phyloP scores from a whole-genome alignment of 306 rosid genomes.

The Rubus idaeus region DNA sequence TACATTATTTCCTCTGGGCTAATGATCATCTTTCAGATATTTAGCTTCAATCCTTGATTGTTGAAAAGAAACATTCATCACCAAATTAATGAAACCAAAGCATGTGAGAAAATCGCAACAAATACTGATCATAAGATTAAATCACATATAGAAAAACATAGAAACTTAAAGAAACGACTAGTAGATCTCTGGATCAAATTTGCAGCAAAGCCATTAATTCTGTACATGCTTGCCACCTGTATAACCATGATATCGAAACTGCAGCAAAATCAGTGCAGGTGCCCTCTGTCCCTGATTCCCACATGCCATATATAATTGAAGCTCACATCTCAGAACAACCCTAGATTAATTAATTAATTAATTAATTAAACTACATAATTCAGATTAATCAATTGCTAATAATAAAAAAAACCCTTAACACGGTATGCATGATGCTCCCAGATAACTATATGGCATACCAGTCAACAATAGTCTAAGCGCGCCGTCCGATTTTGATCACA shows the following conservation, averaged over 20 bases:
- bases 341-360: neutral
- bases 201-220: slow-evolving; percentile 11
- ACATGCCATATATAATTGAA: slow-evolving; percentile 10
- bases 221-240: slow-evolving; percentile 10
- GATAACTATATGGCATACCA: neutral
- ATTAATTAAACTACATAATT: neutral
- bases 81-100: slow-evolving; percentile 1
- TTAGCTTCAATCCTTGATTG: neutral
- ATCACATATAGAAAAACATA: neutral
- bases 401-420: neutral
- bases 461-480: slow-evolving; percentile 4
- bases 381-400: neutral
- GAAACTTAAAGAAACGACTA: neutral
- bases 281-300: slow-evolving; percentile 12
- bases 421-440: neutral
- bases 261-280: slow-evolving; percentile 22
- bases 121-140: neutral
- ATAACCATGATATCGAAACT: slow-evolving; percentile 6
- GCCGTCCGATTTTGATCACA: slow-evolving; percentile 12
- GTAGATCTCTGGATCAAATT: slow-evolving; percentile 10
- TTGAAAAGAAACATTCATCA: neutral
- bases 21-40: neutral
- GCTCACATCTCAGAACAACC: slow-evolving; percentile 11
- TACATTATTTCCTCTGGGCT: too few relatives aligned
- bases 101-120: slow-evolving; percentile 17